phyloP scores from a whole-genome alignment of 75 land plant species.

The Pseudotsuga menziesii region DNA sequence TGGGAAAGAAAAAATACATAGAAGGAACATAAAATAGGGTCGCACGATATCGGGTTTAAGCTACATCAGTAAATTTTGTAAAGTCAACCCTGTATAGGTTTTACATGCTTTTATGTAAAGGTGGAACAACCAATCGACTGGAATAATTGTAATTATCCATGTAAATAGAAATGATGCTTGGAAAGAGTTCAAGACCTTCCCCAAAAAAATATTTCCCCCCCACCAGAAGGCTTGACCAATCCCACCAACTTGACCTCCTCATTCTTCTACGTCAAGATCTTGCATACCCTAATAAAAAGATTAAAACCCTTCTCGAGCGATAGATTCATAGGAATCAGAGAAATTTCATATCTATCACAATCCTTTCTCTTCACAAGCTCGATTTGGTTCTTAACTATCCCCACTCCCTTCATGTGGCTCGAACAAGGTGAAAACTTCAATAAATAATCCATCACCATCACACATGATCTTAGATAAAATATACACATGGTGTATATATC shows the following conservation, averaged over 20 bases:
- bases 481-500: neutral
- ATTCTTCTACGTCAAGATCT: constrained; percentile 24
- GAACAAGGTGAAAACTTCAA: neutral
- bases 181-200: constrained; percentile 32
- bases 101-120: too few species aligned
- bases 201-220: constrained; percentile 32
- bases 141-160: constrained; percentile 44
- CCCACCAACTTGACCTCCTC: constrained; percentile 30
- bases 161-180: constrained; percentile 23
- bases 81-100: too few species aligned
- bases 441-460: neutral
- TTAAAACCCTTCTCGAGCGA: constrained; percentile 38
- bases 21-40: too few species aligned
- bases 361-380: constrained; percentile 25
- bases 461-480: too few species aligned
- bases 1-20: too few species aligned
- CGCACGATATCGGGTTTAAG: too few species aligned
- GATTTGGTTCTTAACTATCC: constrained; percentile 31
- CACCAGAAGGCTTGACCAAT: constrained; percentile 40
- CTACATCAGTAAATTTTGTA: too few species aligned
- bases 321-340: constrained; percentile 8
- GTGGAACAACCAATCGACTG: too few species aligned
- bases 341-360: constrained; percentile 21
- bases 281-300: constrained; percentile 35
- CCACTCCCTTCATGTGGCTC: neutral